Evolutionary conservation across 23 red algal genomes (phyloP).

Genomic region (Pyropia yezoensis): DNA sequence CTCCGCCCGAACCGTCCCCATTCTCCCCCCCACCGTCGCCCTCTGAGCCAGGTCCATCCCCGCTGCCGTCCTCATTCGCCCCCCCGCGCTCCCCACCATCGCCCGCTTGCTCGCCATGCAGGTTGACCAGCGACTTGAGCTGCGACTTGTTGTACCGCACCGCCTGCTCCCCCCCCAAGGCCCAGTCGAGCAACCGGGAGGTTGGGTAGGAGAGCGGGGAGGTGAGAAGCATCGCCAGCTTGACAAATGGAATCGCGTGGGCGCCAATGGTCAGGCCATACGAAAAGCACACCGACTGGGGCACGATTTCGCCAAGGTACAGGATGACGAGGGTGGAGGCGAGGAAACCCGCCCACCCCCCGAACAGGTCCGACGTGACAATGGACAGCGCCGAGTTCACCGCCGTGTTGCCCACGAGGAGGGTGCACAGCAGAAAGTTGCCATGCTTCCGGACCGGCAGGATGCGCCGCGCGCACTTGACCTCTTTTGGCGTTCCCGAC

Average conservation of each 20-base stretch:
- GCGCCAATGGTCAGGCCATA: conserved; percentile 85
- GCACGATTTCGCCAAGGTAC: conserved; percentile 92
- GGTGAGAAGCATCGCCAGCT: conserved; percentile 72
- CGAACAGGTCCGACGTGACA: conserved; percentile 71
- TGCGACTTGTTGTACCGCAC: conserved; percentile 83
- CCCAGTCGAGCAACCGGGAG: conserved; percentile 60
- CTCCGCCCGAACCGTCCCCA: not conserved
- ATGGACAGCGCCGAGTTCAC: conserved; percentile 88
- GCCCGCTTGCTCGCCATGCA: conserved; percentile 41
- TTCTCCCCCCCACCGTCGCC: not conserved
- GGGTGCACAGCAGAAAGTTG: conserved; percentile 86
- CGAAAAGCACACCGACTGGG: conserved; percentile 91
- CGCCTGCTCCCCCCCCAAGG: conserved; percentile 70
- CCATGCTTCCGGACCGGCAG: conserved; percentile 82
- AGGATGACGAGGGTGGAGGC: conserved; percentile 80
- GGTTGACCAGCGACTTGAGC: conserved; percentile 76
- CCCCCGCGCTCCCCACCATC: not conserved
- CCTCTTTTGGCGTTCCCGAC: conserved; percentile 73
- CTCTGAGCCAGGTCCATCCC: not conserved
- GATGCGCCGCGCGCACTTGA: conserved; percentile 65
- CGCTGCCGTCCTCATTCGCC: not conserved
- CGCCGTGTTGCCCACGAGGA: conserved; percentile 98
- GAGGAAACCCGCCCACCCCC: conserved; percentile 74
- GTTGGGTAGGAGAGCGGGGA: conserved; percentile 76
- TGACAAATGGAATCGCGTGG: conserved; percentile 66